A percentile compares a stretch with the other conserved stretches of the same genome.
Evolutionary conservation across 495 filamentous ascomycete genomes (phyloP).

Genomic region (Hapsidospora chrysogenum): DNA sequence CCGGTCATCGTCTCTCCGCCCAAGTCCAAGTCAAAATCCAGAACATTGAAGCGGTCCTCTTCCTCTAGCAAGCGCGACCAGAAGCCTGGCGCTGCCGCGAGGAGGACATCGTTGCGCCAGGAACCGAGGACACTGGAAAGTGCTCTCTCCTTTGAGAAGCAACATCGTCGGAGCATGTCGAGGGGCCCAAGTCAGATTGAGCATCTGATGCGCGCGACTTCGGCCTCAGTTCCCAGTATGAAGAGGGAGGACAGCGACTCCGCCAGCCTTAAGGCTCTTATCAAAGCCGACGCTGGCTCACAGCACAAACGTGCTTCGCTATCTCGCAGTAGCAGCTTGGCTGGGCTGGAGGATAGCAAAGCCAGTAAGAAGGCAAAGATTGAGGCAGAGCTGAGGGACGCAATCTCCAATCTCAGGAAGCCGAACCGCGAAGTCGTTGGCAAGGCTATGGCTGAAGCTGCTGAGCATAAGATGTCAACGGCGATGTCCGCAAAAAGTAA

Average conservation of each 20-base stretch:
- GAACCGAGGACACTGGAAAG: constrained; percentile 45
- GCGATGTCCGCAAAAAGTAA: constrained; percentile 17
- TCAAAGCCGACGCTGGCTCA: constrained; percentile 18
- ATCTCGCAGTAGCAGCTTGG: constrained; percentile 8
- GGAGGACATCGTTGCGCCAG: constrained; percentile 31
- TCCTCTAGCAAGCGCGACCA: constrained; percentile 16
- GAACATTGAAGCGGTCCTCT: no score
- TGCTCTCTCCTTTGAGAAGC: constrained; percentile 50
- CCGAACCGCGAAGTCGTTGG: constrained; percentile 71
- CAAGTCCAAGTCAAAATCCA: constrained; percentile 22
- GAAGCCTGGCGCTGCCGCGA: constrained; percentile 38
- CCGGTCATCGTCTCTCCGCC: constrained; percentile 46
- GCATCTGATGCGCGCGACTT: constrained; percentile 54
- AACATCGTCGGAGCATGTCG: constrained; percentile 32
- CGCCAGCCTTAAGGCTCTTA: constrained; percentile 31
- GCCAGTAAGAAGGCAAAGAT: constrained; percentile 56
- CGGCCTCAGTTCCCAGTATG: constrained; percentile 34
- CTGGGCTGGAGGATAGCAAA: constrained; percentile 35
- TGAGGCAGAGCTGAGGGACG: constrained; percentile 66
- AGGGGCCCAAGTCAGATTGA: constrained; percentile 31
- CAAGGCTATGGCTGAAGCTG: constrained; percentile 52
- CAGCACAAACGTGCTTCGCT: constrained; percentile 17
- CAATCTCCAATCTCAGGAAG: constrained; percentile 68
- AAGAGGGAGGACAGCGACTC: constrained; percentile 52
- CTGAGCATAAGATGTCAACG: constrained; percentile 37